Percentiles rank a stretch among this genome's conserved stretches.
Conservation (phyloP, 169 alveolate genomes). For the Cryptosporidium felis region DNA sequence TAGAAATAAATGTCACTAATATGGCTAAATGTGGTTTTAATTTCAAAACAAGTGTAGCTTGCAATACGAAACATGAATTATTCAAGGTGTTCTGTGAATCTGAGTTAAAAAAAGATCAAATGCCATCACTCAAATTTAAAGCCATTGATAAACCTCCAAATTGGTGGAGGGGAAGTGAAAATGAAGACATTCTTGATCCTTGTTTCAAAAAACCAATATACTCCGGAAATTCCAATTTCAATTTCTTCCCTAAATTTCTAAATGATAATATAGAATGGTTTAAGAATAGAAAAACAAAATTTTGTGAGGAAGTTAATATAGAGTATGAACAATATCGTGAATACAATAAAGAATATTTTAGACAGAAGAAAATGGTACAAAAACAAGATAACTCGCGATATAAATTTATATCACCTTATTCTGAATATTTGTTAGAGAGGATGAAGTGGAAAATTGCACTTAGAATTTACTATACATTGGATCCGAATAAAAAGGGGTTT, state of each 20-base stretch:
- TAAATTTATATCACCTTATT: conserved; percentile 48
- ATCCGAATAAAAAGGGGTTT: conserved; percentile 39
- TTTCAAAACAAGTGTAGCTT: too few relatives aligned
- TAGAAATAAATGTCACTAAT: too few relatives aligned
- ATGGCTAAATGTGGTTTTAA: too few relatives aligned
- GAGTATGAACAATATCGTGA: not conserved
- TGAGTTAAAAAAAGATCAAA: too few relatives aligned
- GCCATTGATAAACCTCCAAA: conserved; percentile 4
- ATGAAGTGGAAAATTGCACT: conserved; percentile 69
- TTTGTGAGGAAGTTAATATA: too few relatives aligned
- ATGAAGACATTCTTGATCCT: conserved; percentile 25
- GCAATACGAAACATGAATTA: too few relatives aligned
- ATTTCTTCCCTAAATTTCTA: conserved; percentile 38
- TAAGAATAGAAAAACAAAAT: not conserved
- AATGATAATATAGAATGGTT: conserved; percentile 24
- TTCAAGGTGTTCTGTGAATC: too few relatives aligned
- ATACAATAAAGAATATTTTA: not conserved
- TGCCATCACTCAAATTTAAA: not conserved
- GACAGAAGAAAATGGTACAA: conserved; percentile 3
- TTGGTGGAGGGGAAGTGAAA: conserved; percentile 52
- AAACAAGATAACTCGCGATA: conserved; percentile 32
- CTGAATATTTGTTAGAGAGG: conserved; percentile 54
- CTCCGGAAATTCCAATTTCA: conserved; percentile 35
- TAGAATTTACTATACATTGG: conserved; percentile 58
- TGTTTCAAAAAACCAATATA: conserved; percentile 43